phyloP scores from a whole-genome alignment of 2,329 filamentous ascomycete species.

The Neopestalotiopsis rosae region DNA sequence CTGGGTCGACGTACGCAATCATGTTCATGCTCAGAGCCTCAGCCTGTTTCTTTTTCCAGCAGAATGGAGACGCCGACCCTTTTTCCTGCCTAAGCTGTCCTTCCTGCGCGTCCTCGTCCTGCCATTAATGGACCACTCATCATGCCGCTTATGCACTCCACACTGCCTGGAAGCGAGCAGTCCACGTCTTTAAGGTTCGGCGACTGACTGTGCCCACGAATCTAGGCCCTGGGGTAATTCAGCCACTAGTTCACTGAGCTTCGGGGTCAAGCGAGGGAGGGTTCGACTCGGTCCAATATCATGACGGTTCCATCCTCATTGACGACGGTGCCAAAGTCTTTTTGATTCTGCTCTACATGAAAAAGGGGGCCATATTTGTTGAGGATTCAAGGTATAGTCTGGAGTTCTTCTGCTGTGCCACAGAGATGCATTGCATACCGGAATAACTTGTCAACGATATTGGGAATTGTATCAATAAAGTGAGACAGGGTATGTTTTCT shows the following conservation, averaged over 20 bases:
- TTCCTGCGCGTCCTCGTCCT: not conserved
- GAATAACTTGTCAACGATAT: not conserved
- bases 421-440: not conserved
- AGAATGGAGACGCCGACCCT: not conserved
- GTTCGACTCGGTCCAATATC: not conserved
- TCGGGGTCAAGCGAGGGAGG: not conserved
- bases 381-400: not conserved
- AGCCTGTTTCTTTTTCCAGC: not conserved
- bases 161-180: not conserved
- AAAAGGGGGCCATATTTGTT: not conserved
- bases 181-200: not conserved
- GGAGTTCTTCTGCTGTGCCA: not conserved
- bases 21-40: no score
- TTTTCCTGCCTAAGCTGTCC: not conserved
- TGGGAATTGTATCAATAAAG: not conserved
- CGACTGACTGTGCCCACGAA: not conserved
- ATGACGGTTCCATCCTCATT: not conserved
- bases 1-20: not conserved
- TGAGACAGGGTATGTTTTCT: not conserved
- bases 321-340: not conserved
- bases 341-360: not conserved
- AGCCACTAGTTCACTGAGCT: not conserved
- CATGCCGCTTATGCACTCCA: not conserved
- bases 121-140: not conserved
- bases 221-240: not conserved